Base-by-base conservation (phyloP, 768 basidiomycete species). In the Leccinum pellstonianum region DNA sequence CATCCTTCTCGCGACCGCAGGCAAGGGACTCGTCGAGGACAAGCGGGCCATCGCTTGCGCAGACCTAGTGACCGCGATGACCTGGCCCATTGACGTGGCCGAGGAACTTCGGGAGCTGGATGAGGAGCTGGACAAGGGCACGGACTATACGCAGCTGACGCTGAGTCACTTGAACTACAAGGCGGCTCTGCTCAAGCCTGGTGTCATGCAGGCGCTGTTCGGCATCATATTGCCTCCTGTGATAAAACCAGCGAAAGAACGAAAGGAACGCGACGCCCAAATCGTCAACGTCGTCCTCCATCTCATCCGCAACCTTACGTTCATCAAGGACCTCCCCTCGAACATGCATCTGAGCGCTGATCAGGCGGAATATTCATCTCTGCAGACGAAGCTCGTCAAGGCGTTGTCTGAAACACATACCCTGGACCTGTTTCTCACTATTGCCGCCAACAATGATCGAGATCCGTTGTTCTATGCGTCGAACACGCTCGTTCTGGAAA, bases 11-110 rank as follows among this genome's bases (percentile, higher is more conserved):
- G 82, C 82, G 60, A 94, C 92, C 0, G 90, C 91, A 1, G 90
- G 91, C 11, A 83, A 85, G 54, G 91, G 91, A 0, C 73, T 79
- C 21, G 86, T 90, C 33, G 91, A 93, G 63, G 91, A 94, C 74
- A 90, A 88, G 66, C 80, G 91, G 52, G 93, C 92, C 0, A 82
- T 96, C 27, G 84, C 87, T 1, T 90, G 88, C 63, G 88, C 86
- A 8, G 97, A 98, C 70, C 79, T 99, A 23, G 87, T 98, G 71
- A 91, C 93, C 0, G 95, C 95, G 0, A 92, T 99, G 91, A 98
- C 96, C 1, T 99, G 97, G 97, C 97, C 97, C 1, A 96, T 99
- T 56, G 93, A 98, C 73, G 79, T 98, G 62, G 91, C 93, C 1
- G 91, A 93, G 67, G 97, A 98, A 74, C 79, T 99, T 63, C 91